Base-by-base conservation (phyloP, 2,329 filamentous ascomycete genomes). In the Ascochyta koolunga region DNA sequence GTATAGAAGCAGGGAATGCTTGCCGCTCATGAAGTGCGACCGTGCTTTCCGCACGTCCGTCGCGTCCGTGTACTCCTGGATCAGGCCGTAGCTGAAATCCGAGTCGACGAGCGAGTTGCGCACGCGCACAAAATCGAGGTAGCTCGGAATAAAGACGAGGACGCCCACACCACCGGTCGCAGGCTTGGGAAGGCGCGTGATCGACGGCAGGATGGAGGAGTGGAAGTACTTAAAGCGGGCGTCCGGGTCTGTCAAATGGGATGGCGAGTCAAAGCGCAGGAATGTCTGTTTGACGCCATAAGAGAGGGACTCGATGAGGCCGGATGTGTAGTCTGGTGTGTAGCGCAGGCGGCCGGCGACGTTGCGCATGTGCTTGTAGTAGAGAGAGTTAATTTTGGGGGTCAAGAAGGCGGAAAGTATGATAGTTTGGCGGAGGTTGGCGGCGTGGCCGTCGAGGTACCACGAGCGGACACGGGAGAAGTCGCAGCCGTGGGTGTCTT, bases 81-180 rank as follows among this genome's bases (percentile, higher is more conserved):
- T 88, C 27, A 87, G 86, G 47, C 91, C 93, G 72, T 97, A 96
- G 0, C 88, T 80, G 56, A 87, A 74, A 56, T 85, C 80, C 0
- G 87, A 87, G 25, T 87, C 92, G 46, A 92, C 87, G 67, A 99
- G 93, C 77, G 93, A 90, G 78, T 98, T 99, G 48, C 95, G 87
- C 54, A 99, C 83, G 36, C 93, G 89, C 37, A 97, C 89, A 73
- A 98, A 98, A 78, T 99, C 95, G 55, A 97, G 87, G 76, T 97
- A 98, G 0, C 89, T 92, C 0, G 95, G 92, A 43, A 98, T 87
- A 77, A 96, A 97, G 68, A 99, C 82, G 15, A 99, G 80, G 0
- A 90, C 90, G 29, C 95, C 93, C 1, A 71, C 62, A 0, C 74
- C 77, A 15, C 71, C 74, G 16, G 80, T 77, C 1, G 82, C 79